Percentiles rank a stretch among this genome's conserved stretches.
Conservation (phyloP, 1,284 basidiomycete species). For the Stereum hirsutum region DNA sequence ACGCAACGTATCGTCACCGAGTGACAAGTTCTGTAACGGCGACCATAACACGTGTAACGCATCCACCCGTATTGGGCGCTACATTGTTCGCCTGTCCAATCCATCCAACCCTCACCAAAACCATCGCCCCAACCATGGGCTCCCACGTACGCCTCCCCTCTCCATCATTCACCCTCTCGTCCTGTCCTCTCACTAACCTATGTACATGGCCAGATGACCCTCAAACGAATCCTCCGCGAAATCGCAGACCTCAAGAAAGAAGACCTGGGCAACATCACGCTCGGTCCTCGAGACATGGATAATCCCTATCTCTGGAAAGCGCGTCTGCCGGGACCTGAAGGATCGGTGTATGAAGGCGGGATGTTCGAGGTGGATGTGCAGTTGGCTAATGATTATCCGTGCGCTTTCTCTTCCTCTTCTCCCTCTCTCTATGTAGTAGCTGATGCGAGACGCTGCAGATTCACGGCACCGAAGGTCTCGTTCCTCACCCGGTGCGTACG, state of each 20-base stretch:
- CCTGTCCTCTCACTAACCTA: too few relatives aligned
- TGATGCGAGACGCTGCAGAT: slow-evolving; percentile 50
- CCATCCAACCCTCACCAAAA: too few relatives aligned
- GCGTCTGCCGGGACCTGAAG: slow-evolving; percentile 72
- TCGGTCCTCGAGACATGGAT: slow-evolving; percentile 46
- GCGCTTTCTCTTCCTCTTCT: slow-evolving; percentile 21
- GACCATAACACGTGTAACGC: too few relatives aligned
- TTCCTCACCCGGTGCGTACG: slow-evolving; percentile 63
- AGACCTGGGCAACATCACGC: slow-evolving; percentile 68
- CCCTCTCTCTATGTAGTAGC: slow-evolving; percentile 6
- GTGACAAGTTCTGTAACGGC: too few relatives aligned
- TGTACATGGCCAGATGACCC: slow-evolving; percentile 53
- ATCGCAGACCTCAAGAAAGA: slow-evolving; percentile 79
- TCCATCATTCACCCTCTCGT: too few relatives aligned
- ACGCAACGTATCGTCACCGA: too few relatives aligned
- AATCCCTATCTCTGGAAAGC: slow-evolving; percentile 45
- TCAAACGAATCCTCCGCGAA: slow-evolving; percentile 86
- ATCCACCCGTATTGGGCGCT: too few relatives aligned
- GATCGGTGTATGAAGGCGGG: slow-evolving; percentile 85
- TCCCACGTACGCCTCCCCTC: too few relatives aligned
- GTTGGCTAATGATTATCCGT: slow-evolving; percentile 80
- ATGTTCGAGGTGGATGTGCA: slow-evolving; percentile 69
- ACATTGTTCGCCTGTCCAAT: too few relatives aligned
- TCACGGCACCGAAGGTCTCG: slow-evolving; percentile 72
- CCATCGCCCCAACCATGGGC: too few relatives aligned